Base-by-base conservation (phyloP, 2,329 filamentous ascomycete genomes). In the Colletotrichum magnum region DNA sequence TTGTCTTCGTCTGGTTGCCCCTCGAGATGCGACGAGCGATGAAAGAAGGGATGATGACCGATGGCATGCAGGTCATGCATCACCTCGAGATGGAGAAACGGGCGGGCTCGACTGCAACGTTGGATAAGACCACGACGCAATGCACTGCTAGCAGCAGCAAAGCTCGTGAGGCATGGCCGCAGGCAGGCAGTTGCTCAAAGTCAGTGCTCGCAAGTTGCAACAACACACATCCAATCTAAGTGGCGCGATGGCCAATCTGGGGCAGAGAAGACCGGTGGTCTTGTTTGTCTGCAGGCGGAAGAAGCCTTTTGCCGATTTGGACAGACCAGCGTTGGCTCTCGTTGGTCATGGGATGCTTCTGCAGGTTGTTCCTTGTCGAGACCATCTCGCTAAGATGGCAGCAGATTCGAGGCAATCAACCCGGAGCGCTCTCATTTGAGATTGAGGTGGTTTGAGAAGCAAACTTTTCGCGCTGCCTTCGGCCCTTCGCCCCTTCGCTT, bases 351-450 rank as follows among this genome's bases (percentile, higher is more conserved):
- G 58, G 50, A 54, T 59, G 60, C 48, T 36, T 54, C 58, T 50
- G 52, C 60, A 59, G 56, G 43, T 26, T 24, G 28, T 68, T 47
- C 53, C 65, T 48, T 53, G 53, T 41, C 52, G 12, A 13, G 21
- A 16, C 43, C 54, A 65, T 64, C n/a, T 59, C 54, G 61, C 61
- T 58, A 56, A 68, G 45, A 48, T 24, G 28, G 54, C 43, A 52
- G 16, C 43, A 52, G 18, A 56, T 47, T 64, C 32, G 54, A 60
- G 32, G 48, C 48, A 65, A 65, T 68, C 61, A 65, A 54, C 32
- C 12, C 59, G 66, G 66, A 10, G 48, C 28, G 57, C 51, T 32
- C 28, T 50, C 13, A 62, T 43, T 32, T 32, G 32, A 36, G 32
- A 10, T 10, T 36, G 6, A 36, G 6, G 32, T 36, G 32, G 32